Conservation (phyloP, 106 monocot genomes). For the Dioscorea alata region DNA sequence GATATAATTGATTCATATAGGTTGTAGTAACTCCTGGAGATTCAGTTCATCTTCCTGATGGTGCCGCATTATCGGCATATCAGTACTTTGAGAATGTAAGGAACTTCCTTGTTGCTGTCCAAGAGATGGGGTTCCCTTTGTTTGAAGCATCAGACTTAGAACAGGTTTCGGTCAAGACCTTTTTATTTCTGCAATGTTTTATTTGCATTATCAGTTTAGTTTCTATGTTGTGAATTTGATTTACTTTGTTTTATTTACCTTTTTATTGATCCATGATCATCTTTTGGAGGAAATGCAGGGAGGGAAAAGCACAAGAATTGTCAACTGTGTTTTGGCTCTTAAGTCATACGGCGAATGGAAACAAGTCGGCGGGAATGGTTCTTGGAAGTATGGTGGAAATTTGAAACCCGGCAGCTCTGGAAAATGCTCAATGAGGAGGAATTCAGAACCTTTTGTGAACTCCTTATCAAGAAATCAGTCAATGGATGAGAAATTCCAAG, state of each 20-base stretch:
- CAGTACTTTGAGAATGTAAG: conserved; percentile 98
- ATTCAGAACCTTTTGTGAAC: conserved; percentile 63
- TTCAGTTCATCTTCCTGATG: conserved; percentile 60
- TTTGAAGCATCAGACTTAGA: conserved; percentile 97
- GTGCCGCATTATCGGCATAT: conserved; percentile 79
- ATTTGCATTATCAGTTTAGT: too few relatives aligned
- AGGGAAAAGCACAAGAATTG: conserved; percentile 71
- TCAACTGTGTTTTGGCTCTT: conserved; percentile 77
- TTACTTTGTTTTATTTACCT: not conserved
- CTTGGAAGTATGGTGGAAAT: conserved; percentile 57
- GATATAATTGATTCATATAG: conserved; percentile 18
- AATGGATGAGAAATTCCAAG: conserved; percentile 34
- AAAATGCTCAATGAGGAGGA: conserved; percentile 64
- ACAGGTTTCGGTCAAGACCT: conserved; percentile 34
- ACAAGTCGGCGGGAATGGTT: conserved; percentile 56
- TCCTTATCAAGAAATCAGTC: conserved; percentile 34
- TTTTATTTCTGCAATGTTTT: too few relatives aligned
- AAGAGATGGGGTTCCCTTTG: conserved; percentile 72
- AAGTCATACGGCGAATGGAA: conserved; percentile 69
- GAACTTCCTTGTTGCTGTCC: conserved; percentile 80
- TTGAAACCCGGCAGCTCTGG: conserved; percentile 39
- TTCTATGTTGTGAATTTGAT: too few relatives aligned
- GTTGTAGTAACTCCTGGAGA: conserved; percentile 73
- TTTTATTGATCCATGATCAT: not conserved
- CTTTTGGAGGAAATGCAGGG: conserved; percentile 37